Percentiles rank a stretch among this genome's conserved stretches.
Conservation (phyloP, 352 stramenopile genomes). For the Peronospora tabacina region DNA sequence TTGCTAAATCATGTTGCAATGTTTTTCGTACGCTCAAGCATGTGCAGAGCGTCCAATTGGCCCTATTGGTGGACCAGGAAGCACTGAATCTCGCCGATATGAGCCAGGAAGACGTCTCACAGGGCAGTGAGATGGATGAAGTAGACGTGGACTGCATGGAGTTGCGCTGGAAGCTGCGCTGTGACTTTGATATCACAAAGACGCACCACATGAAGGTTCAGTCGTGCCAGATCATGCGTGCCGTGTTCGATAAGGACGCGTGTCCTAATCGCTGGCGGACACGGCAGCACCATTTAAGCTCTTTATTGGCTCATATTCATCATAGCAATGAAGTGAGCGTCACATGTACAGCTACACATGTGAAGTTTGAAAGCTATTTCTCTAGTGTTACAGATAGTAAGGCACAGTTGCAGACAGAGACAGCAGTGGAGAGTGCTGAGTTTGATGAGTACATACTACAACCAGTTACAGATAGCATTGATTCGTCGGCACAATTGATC, state of each 20-base stretch:
- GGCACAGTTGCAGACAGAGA: conserved; percentile 76
- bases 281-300: conserved; percentile 66
- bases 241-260: conserved; percentile 56
- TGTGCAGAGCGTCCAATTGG: conserved; percentile 65
- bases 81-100: conserved; percentile 17
- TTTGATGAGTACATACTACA: conserved; percentile 67
- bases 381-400: conserved; percentile 54
- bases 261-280: conserved; percentile 51
- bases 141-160: conserved; percentile 57
- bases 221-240: conserved; percentile 66
- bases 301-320: conserved; percentile 71
- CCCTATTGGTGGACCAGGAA: conserved; percentile 45
- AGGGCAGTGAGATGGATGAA: conserved; percentile 32
- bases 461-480: conserved; percentile 27
- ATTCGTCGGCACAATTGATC: conserved; percentile 63
- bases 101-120: conserved; percentile 21
- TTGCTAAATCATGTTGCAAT: conserved; percentile 68
- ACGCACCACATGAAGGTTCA: conserved; percentile 80
- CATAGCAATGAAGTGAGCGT: conserved; percentile 74
- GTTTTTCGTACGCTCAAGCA: conserved; percentile 81
- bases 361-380: conserved; percentile 81
- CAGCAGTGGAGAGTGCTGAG: conserved; percentile 64
- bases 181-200: conserved; percentile 85
- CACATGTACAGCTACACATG: conserved; percentile 48
- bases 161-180: conserved; percentile 58